These are phyloP conservation scores for Hondaea fermentalgiana DNA, from an alignment of 108 stramenopile genomes.

Conservation along the genomic window DNA sequence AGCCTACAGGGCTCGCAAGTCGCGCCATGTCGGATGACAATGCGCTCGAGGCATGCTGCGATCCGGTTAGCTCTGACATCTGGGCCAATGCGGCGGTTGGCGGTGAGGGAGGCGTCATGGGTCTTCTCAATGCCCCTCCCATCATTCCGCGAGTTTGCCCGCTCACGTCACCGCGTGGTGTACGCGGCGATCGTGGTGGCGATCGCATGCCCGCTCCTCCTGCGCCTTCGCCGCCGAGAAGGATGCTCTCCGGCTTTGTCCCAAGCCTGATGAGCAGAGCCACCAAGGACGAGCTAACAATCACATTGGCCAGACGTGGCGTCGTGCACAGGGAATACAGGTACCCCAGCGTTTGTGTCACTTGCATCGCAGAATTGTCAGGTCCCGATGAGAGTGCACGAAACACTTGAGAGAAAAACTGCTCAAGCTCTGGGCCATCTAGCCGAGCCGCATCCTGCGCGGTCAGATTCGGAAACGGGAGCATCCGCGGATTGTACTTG, in stretches of 20 bases:
- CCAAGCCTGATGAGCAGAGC: slow-evolving; percentile 29
- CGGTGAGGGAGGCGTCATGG: no score
- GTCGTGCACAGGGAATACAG: slow-evolving; percentile 33
- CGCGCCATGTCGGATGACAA: no score
- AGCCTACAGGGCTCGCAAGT: no score
- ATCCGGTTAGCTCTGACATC: no score
- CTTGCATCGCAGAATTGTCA: slow-evolving; percentile 13
- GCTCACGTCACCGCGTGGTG: background rate
- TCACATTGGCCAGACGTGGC: slow-evolving; percentile 38
- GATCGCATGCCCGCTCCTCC: background rate
- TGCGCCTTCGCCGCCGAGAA: background rate
- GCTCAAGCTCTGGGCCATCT: slow-evolving; percentile 29
- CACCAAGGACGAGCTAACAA: slow-evolving; percentile 42
- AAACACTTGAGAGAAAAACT: slow-evolving; percentile 33
- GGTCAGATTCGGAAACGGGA: slow-evolving; percentile 30
- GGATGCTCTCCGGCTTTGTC: background rate
- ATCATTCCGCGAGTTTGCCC: no score
- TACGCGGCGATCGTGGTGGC: background rate
- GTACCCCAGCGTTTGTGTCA: slow-evolving; percentile 32
- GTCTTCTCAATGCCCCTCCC: no score
- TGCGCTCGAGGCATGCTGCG: no score
- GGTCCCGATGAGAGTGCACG: slow-evolving; percentile 23
- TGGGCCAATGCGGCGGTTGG: no score
- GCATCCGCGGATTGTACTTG: background rate
- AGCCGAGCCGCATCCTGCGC: slow-evolving; percentile 11